Base-by-base conservation (phyloP, 257 asterid genomes). In the Capsicum chinense region DNA sequence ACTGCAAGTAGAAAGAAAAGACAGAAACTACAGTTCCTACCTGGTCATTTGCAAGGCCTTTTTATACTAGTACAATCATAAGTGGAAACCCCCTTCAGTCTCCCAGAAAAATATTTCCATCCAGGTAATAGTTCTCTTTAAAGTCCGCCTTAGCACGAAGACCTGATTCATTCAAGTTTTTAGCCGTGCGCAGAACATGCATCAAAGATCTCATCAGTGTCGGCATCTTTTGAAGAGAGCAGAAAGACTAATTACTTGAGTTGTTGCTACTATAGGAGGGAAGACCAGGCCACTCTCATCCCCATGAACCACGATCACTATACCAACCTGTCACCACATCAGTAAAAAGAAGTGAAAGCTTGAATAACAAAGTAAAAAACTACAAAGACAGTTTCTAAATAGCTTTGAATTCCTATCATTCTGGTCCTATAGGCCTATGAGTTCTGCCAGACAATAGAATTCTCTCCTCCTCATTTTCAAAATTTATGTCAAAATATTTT, bases 31-130 rank as follows among this genome's bases (percentile, higher is more conserved):
- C 54, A 64, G 2, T 16, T 48, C 60, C 56, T 68, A 93, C 98
- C 97, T 95, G 97, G 76, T 91, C 90, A 47, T 94, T 93, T 1
- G 92, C 97, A 50, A 94, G 92, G 89, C 93, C 97, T 85, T 91
- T 93, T 86, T 95, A 97, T 42, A 97, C 98, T 80, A 93, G 94
- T 89, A 94, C 99, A 84, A 96, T 93, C 86, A 97, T 89, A 57
- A 94, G 95, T 86, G 98, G 94, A 73, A 96, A 95, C 39, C 50
- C 98, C 98, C 89, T 93, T 92, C 98, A 92, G 86, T 92, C 14
- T 95, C 98, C 99, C 98, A 93, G 56, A 91, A 68, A 98, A 93
- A 80, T 92, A 97, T 88, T 93, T 95, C 98, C 98, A 97, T 60
- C 98, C 99, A 78, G 94, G 97, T 0, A 97, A 87, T 93, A 94